Percentiles rank a stretch among this genome's conserved stretches.
Conservation (phyloP, 179 eudicot species). For the Beta corolliflora region DNA sequence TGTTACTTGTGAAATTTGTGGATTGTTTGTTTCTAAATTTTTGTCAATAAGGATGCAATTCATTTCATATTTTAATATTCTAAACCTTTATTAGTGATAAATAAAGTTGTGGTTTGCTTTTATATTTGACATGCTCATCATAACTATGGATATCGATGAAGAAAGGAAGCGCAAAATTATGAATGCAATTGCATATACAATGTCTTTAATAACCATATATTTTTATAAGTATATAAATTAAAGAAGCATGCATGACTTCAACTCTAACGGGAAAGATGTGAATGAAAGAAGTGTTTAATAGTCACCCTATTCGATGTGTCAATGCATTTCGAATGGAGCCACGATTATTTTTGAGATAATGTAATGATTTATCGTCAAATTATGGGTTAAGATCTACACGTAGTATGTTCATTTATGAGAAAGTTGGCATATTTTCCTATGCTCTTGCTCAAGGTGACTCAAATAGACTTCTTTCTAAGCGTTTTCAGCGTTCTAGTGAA, state of each 20-base stretch:
- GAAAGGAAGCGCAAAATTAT: background rate
- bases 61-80: no score
- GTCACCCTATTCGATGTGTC: background rate
- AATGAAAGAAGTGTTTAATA: background rate
- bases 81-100: no score
- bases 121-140: background rate
- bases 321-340: background rate
- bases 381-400: background rate
- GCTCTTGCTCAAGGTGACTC: no score
- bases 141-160: background rate
- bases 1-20: no score
- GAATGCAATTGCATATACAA: background rate
- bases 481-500: no score
- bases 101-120: background rate
- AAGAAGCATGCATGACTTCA: slow-evolving; percentile 9
- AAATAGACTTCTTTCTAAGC: no score
- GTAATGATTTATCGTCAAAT: background rate
- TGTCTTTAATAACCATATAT: background rate
- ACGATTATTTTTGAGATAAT: background rate
- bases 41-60: no score
- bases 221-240: background rate
- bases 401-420: background rate
- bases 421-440: no score
- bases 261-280: background rate
- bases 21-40: no score